A percentile compares a stretch with the other conserved stretches of the same genome.
phyloP scores from a whole-genome alignment of 768 basidiomycete genomes.

The Sarcomyxa edulis region DNA sequence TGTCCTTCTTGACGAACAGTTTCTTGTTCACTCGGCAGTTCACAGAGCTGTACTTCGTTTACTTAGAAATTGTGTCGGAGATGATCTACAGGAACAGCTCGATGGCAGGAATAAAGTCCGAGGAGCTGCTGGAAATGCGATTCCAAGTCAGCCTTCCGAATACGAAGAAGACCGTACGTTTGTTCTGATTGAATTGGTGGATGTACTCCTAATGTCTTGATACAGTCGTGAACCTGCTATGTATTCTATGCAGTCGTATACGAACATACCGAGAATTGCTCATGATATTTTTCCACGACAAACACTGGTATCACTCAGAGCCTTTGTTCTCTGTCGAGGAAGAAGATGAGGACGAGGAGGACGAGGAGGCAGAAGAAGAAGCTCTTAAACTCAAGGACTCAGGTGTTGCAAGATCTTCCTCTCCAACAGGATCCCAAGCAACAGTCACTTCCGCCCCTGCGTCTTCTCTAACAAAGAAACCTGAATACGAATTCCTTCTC shows the following conservation, averaged over 20 bases:
- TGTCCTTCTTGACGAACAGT: conserved; percentile 86
- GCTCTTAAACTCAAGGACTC: conserved; percentile 25
- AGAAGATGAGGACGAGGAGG: conserved; percentile 63
- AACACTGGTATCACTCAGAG: conserved; percentile 78
- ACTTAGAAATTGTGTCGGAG: conserved; percentile 85
- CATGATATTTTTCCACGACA: conserved; percentile 97
- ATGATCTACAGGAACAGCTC: conserved; percentile 82
- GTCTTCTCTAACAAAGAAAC: conserved; percentile 46
- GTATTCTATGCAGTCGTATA: conserved; percentile 89
- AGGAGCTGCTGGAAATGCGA: conserved; percentile 77
- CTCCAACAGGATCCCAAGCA: conserved; percentile 57
- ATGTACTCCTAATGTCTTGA: conserved; percentile 3
- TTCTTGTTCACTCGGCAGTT: conserved; percentile 86
- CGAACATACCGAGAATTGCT: conserved; percentile 83
- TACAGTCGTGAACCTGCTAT: conserved; percentile 86
- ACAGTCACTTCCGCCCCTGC: conserved; percentile 48
- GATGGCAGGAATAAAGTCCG: conserved; percentile 72
- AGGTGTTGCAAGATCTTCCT: conserved; percentile 27
- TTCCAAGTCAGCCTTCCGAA: conserved; percentile 72
- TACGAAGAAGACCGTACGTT: conserved; percentile 83
- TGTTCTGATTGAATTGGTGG: background rate
- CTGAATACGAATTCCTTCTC: conserved; percentile 92
- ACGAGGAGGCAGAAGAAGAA: conserved; percentile 37
- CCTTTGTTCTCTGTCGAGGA: conserved; percentile 74
- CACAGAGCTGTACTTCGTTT: conserved; percentile 85